A percentile compares a stretch with the other conserved stretches of the same genome.
phyloP scores from a whole-genome alignment of 306 rosid species.

The Canavalia gladiata region DNA sequence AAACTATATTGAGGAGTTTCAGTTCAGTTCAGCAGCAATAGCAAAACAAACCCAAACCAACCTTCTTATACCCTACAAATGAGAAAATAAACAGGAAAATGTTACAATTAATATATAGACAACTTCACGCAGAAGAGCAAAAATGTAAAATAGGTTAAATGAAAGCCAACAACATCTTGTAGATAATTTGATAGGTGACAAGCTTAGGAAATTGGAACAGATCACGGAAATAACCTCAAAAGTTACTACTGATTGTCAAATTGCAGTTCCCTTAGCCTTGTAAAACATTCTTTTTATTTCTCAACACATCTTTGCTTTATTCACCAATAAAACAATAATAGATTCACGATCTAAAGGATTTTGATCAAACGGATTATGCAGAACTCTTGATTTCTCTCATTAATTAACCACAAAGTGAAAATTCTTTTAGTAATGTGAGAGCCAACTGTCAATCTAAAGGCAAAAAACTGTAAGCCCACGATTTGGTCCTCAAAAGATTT shows the following conservation, averaged over 20 bases:
- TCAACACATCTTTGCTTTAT: constrained; percentile 13
- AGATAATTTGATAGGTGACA: background rate
- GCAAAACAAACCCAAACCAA: constrained; percentile 21
- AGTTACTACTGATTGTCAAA: constrained; percentile 13
- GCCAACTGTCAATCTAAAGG: background rate
- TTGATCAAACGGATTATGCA: constrained; percentile 11
- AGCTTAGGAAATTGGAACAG: constrained; percentile 3
- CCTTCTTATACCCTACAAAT: constrained; percentile 49
- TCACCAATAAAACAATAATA: background rate
- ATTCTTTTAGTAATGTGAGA: background rate
- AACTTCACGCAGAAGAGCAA: background rate
- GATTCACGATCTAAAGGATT: background rate
- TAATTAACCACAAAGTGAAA: background rate
- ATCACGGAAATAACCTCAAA: constrained; percentile 24
- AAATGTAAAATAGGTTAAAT: background rate
- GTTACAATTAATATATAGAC: constrained; percentile 33
- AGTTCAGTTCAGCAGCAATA: constrained; percentile 34
- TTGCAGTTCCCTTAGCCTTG: constrained; percentile 1
- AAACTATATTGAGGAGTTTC: constrained; percentile 28
- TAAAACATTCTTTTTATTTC: constrained; percentile 12
- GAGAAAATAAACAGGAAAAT: constrained; percentile 36
- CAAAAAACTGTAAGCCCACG: background rate
- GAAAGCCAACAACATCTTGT: constrained; percentile 1
- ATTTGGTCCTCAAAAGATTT: background rate
- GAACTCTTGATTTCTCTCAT: constrained; percentile 22